Evolutionary conservation across 306 rosid species (phyloP).

Genomic region (Dicorynia guianensis): DNA sequence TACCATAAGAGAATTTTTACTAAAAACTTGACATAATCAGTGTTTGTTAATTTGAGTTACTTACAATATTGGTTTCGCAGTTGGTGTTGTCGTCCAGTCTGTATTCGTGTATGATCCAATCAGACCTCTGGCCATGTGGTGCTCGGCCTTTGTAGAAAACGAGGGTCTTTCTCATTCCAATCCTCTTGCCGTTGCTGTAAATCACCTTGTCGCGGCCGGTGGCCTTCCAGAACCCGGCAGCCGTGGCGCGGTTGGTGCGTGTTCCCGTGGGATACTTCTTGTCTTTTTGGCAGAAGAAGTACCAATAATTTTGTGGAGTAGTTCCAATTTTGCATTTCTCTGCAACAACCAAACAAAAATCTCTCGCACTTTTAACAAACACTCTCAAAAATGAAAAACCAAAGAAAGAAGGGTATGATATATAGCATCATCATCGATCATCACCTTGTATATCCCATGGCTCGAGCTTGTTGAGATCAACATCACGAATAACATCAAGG

Average conservation of each 20-base stretch:
- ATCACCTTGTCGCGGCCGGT: conserved; percentile 95
- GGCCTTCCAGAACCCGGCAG: conserved; percentile 97
- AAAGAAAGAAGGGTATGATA: too few species aligned
- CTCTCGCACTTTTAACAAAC: too few species aligned
- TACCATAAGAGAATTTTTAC: too few species aligned
- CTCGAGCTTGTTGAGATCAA: conserved; percentile 97
- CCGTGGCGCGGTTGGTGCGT: conserved; percentile 87
- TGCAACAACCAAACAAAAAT: conserved; percentile 27
- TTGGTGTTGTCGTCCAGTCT: conserved; percentile 79
- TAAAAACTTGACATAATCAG: neutral
- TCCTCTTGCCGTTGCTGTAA: conserved; percentile 65
- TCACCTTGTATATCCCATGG: conserved; percentile 99
- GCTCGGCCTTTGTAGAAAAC: conserved; percentile 97
- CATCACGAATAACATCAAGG: conserved; percentile 86
- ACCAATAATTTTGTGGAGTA: conserved; percentile 96
- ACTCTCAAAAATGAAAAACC: too few species aligned
- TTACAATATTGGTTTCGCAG: conserved; percentile 54
- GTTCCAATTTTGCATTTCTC: conserved; percentile 95
- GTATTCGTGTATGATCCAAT: conserved; percentile 98
- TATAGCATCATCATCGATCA: neutral
- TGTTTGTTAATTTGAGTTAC: conserved; percentile 23
- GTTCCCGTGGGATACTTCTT: conserved; percentile 98
- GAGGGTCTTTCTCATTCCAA: conserved; percentile 96
- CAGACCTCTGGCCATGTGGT: conserved; percentile 91
- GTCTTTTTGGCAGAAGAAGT: conserved; percentile 94